Base-by-base conservation (phyloP, 306 rosid species). In the Prosopis cineraria region DNA sequence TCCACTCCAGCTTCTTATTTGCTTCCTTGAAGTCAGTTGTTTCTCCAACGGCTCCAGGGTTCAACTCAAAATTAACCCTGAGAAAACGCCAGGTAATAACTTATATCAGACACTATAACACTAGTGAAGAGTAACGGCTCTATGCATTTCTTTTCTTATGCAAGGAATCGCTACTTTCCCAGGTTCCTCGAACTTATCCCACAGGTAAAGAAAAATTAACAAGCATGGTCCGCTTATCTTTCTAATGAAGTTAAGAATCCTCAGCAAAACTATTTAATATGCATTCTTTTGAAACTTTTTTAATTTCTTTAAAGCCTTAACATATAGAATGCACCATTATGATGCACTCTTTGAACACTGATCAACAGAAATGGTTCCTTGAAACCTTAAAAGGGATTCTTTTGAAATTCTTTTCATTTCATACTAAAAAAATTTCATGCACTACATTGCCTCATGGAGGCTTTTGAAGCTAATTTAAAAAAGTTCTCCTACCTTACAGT, bases 21-120 rank as follows among this genome's bases (percentile, higher is more conserved):
- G 89, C 83, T 44, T 88, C 93, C 82, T 84, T 92, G 86, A 92
- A 92, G 84, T 92, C 95, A 50, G 91, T 88, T 58, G 89, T 84
- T 68, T 92, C 95, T 80, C 95, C 97, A 79, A 75, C 72, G 68
- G 93, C 90, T 73, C 91, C 97, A 72, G 93, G 87, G 79, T 88
- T 93, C 86, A 87, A 79, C 87, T 90, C 97, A 85, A 90, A 92
- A 86, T 91, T 92, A 68, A 91, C 91, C 81, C 93, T 92, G 92
- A 74, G 67, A 85, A 65, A 82, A 80, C 64, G 74, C 74, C 86
- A 79, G 67, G 37, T 9, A 62, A 71, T 48, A 70, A 75, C 44
- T 67, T 47, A 76, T n/a, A 68, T 66, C 39, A 78, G 81, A 55
- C 29, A 72, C 73, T 43, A 34, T 3, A 55, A 69, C 30, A 67